Evolutionary conservation across 2,329 filamentous ascomycete species (phyloP).

Genomic region (Arachnomyces sp.): DNA sequence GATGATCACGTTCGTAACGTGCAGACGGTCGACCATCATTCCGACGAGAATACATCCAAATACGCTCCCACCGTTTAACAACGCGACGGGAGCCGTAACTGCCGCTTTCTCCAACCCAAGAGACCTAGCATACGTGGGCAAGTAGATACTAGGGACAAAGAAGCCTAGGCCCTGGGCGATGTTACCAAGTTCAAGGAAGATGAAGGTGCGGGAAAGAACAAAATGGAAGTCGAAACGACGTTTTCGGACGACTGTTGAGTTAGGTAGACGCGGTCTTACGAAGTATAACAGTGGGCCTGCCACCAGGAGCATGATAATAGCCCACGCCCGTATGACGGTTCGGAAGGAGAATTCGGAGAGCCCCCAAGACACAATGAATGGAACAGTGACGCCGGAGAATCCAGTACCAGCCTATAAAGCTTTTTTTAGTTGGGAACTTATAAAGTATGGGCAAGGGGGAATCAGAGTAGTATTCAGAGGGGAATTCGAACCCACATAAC

Average conservation of each 20-base stretch:
- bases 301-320: constrained; percentile 29
- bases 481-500: constrained; percentile 37
- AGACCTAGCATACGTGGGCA: constrained; percentile 29
- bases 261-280: constrained; percentile 22
- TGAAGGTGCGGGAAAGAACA: constrained; percentile 29
- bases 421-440: no score
- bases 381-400: constrained; percentile 25
- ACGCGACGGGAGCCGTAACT: constrained; percentile 24
- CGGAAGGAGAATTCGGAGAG: constrained; percentile 21
- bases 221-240: constrained; percentile 27
- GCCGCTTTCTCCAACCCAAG: constrained; percentile 18
- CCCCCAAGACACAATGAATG: constrained; percentile 24
- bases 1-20: constrained; percentile 34
- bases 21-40: constrained; percentile 36
- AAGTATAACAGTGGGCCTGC: constrained; percentile 29
- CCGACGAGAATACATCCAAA: constrained; percentile 30
- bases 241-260: constrained; percentile 9
- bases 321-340: constrained; percentile 19
- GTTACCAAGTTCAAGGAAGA: constrained; percentile 42
- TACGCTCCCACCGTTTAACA: constrained; percentile 24
- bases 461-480: not conserved
- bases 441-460: not conserved
- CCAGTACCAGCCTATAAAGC: constrained; percentile 27
- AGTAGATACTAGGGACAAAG: constrained; percentile 32
- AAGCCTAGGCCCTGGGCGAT: constrained; percentile 29